Conservation (phyloP, 2,329 filamentous ascomycete species). For the Ilyonectria sp. region DNA sequence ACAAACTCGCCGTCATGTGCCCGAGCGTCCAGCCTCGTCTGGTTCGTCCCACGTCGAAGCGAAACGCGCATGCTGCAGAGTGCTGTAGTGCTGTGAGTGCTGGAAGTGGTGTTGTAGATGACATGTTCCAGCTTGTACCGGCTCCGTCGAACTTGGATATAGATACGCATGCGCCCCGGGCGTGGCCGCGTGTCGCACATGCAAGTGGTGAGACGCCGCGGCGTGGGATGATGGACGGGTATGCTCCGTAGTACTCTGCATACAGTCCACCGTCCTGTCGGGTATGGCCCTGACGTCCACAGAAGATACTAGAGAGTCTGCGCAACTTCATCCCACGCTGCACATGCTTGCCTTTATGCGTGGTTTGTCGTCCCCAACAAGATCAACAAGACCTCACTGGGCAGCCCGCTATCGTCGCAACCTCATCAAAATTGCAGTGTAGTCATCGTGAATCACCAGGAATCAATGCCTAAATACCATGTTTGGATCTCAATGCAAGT, state of each 20-base stretch:
- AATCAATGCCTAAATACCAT: not conserved
- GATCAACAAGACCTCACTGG: not conserved
- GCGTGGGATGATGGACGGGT: not conserved
- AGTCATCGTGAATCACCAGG: not conserved
- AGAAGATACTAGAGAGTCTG: not conserved
- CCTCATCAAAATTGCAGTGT: not conserved
- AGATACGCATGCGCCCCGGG: conserved; percentile 7
- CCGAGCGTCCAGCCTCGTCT: conserved; percentile 1
- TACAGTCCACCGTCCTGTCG: not conserved
- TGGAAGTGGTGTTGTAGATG: not conserved
- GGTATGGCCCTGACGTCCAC: not conserved
- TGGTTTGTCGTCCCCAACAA: not conserved
- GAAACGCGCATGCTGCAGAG: not conserved
- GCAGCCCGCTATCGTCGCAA: not conserved
- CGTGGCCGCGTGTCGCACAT: not conserved
- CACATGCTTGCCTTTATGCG: not conserved
- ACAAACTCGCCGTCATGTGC: not conserved
- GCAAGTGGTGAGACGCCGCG: conserved; percentile 7
- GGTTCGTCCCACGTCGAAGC: conserved; percentile 7
- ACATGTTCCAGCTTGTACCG: conserved; percentile 1
- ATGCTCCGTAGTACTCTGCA: not conserved
- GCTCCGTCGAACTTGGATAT: not conserved
- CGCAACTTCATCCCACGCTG: not conserved
- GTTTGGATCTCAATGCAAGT: conserved; percentile 36
- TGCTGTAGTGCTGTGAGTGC: not conserved